A percentile compares a stretch with the other conserved stretches of the same genome.
phyloP scores from a whole-genome alignment of 495 filamentous ascomycete species.

The Ascobolus immersus region DNA sequence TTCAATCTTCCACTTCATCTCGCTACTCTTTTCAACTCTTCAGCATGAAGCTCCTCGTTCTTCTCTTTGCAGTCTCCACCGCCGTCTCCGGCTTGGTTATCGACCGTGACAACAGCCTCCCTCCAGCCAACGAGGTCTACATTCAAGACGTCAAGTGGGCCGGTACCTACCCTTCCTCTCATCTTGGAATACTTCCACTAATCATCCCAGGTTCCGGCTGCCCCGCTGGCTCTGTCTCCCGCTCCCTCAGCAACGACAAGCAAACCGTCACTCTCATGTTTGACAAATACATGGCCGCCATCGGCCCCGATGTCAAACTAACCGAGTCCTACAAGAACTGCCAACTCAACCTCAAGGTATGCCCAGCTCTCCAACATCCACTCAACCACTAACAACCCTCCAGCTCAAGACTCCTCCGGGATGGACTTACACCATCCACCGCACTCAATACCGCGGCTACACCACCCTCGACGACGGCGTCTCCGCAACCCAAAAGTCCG shows the following conservation, averaged over 20 bases:
- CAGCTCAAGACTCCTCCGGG: slow-evolving; percentile 3
- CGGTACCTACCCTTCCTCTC: no score
- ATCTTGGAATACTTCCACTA: no score
- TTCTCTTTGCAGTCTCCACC: no score
- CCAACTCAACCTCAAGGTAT: slow-evolving; percentile 23
- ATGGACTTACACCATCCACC: slow-evolving; percentile 18
- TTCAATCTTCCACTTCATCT: no score
- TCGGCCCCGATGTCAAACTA: slow-evolving; percentile 18
- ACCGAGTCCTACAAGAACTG: slow-evolving; percentile 23
- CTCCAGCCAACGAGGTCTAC: no score
- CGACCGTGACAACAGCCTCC: no score
- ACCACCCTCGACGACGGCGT: slow-evolving; percentile 10
- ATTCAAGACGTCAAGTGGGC: no score
- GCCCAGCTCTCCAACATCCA: slow-evolving; percentile 5
- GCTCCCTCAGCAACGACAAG: slow-evolving; percentile 15
- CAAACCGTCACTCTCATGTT: slow-evolving; percentile 25
- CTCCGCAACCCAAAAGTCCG: slow-evolving; percentile 12
- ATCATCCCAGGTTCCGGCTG: slow-evolving; percentile 17
- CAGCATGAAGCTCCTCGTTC: no score
- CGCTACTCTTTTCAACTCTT: no score
- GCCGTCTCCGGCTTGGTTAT: no score
- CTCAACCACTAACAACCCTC: slow-evolving; percentile 1
- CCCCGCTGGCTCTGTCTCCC: slow-evolving; percentile 15
- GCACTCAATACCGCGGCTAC: slow-evolving; percentile 18
- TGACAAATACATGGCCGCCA: slow-evolving; percentile 22